Conservation (phyloP, 73 alveolate species). For the Stentor coeruleus region DNA sequence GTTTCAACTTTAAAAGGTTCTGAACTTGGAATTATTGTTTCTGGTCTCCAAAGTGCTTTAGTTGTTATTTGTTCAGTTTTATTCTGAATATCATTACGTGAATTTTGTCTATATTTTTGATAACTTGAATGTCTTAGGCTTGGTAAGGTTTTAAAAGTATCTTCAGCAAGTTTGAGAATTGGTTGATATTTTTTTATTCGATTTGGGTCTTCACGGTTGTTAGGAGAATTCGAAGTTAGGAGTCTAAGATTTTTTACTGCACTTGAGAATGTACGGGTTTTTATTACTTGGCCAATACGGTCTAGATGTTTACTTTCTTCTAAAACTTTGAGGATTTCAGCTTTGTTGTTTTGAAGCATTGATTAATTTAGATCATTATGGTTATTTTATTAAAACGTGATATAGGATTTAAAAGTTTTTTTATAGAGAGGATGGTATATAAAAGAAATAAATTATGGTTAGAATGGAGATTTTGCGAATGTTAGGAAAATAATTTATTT, state of each 20-base stretch:
- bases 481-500: no score
- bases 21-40: neutral
- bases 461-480: no score
- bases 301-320: no score
- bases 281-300: neutral
- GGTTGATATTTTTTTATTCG: neutral
- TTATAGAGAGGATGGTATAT: no score
- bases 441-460: no score
- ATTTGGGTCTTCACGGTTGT: neutral
- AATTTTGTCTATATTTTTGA: neutral
- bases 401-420: no score
- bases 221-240: neutral
- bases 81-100: neutral
- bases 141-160: neutral
- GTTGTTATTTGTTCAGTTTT: neutral
- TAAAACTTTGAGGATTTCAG: no score
- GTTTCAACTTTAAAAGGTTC: neutral
- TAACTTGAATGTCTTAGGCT: neutral
- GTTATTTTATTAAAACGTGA: no score
- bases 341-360: no score
- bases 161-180: neutral
- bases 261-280: neutral
- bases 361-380: no score
- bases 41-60: neutral
- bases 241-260: neutral